Evolutionary conservation across 2,329 filamentous ascomycete genomes (phyloP).

Genomic region (Colletotrichum chlorophyti): DNA sequence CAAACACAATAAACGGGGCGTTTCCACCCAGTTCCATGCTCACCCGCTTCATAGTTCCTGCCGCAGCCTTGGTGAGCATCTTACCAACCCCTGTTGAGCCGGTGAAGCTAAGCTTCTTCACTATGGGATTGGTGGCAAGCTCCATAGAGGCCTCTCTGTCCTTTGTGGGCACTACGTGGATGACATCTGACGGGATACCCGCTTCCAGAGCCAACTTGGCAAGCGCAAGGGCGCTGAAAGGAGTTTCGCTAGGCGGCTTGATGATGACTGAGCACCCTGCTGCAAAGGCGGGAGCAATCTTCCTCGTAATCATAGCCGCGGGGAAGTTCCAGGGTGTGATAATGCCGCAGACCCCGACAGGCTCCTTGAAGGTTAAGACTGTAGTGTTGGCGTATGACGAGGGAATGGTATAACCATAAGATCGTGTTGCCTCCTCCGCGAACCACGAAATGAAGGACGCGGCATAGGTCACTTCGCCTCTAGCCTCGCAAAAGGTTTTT

Average conservation of each 20-base stretch:
- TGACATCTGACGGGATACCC: constrained; percentile 70
- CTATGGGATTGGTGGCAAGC: constrained; percentile 39
- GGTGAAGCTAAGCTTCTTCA: constrained; percentile 78
- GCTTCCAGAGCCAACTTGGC: constrained; percentile 69
- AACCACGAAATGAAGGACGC: constrained; percentile 64
- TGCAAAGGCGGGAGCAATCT: constrained; percentile 61
- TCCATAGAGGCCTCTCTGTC: constrained; percentile 28
- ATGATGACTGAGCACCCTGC: constrained; percentile 75
- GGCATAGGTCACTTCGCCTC: constrained; percentile 62
- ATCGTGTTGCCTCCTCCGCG: constrained; percentile 53
- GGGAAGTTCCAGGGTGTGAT: constrained; percentile 74
- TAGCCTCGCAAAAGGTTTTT: constrained; percentile 60
- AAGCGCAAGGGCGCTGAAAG: constrained; percentile 71
- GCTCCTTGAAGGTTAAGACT: constrained; percentile 69
- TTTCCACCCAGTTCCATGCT: constrained; percentile 79
- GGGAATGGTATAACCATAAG: constrained; percentile 59
- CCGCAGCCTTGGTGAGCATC: constrained; percentile 72
- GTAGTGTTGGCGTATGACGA: constrained; percentile 60
- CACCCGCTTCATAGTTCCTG: constrained; percentile 74
- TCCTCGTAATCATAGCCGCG: constrained; percentile 55
- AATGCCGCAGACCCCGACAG: constrained; percentile 71
- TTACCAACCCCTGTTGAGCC: constrained; percentile 58
- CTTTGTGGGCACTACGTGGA: constrained; percentile 45
- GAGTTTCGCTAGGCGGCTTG: constrained; percentile 75
- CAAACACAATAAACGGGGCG: constrained; percentile 79